These are phyloP conservation scores for Elsinoe perseae DNA, from an alignment of 2,329 filamentous ascomycete species.

Conservation along the genomic window DNA sequence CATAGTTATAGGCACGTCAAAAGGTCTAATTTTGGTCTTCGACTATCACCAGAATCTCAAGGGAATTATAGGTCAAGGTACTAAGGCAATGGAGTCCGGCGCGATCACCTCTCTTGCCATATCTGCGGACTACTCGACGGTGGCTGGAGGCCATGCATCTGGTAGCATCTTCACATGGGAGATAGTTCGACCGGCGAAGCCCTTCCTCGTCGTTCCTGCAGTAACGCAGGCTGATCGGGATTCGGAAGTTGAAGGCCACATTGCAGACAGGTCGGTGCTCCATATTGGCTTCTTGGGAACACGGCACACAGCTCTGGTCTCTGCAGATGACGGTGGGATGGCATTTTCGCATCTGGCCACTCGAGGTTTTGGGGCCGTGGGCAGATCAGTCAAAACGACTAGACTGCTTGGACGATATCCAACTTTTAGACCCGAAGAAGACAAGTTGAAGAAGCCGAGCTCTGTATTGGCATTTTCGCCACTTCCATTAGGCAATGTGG, in stretches of 20 bases:
- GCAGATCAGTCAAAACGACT: constrained; percentile 77
- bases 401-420: constrained; percentile 89
- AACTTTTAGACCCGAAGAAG: constrained; percentile 52
- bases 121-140: constrained; percentile 85
- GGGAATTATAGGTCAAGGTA: constrained; percentile 85
- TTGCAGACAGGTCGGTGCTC: constrained; percentile 67
- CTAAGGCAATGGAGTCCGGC: constrained; percentile 88
- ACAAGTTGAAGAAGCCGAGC: constrained; percentile 75
- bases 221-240: constrained; percentile 47
- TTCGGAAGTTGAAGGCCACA: constrained; percentile 72
- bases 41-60: constrained; percentile 96
- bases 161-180: constrained; percentile 98
- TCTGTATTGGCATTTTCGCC: constrained; percentile 89
- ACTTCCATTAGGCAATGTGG: constrained; percentile 86
- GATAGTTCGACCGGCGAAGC: constrained; percentile 67
- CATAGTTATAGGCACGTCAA: constrained; percentile 86
- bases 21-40: constrained; percentile 89
- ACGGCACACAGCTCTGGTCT: constrained; percentile 86
- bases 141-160: constrained; percentile 81
- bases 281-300: constrained; percentile 94
- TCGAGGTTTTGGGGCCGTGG: constrained; percentile 77
- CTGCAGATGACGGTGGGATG: constrained; percentile 92
- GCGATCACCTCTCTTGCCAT: constrained; percentile 79
- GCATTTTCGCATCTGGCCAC: constrained; percentile 95
- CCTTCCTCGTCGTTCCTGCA: constrained; percentile 80